Conservation (phyloP, 768 basidiomycete genomes). For the Panaeolus papilionaceus region DNA sequence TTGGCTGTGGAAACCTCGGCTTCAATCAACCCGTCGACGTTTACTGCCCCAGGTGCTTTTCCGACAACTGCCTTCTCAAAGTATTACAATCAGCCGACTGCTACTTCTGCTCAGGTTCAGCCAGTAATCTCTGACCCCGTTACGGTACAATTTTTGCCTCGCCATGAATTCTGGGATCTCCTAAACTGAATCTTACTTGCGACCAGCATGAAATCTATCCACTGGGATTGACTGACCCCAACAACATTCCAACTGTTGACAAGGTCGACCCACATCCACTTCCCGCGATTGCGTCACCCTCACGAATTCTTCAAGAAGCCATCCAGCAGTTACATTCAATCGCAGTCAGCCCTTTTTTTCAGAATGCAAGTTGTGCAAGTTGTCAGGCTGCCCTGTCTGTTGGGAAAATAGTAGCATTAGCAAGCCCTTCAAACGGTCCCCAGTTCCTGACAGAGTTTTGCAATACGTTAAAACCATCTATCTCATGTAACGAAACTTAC, state of each 20-base stretch:
- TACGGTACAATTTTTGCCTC: slow-evolving; percentile 42
- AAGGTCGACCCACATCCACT: slow-evolving; percentile 69
- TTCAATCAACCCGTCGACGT: slow-evolving; percentile 47
- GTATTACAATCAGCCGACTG: slow-evolving; percentile 78
- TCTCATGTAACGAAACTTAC: slow-evolving; percentile 55
- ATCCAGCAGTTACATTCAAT: slow-evolving; percentile 64
- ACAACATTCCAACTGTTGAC: slow-evolving; percentile 62
- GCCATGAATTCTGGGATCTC: not conserved
- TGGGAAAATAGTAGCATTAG: slow-evolving; percentile 69
- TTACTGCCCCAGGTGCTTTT: slow-evolving; percentile 66
- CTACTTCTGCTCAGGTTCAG: slow-evolving; percentile 74
- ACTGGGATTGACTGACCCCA: slow-evolving; percentile 65
- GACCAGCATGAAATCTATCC: slow-evolving; percentile 64
- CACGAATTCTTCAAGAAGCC: slow-evolving; percentile 56
- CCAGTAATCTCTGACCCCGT: slow-evolving; percentile 81
- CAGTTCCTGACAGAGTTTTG: slow-evolving; percentile 64
- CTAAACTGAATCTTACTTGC: not conserved
- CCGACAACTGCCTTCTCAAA: slow-evolving; percentile 67
- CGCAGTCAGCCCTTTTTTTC: slow-evolving; percentile 56
- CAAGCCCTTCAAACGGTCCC: slow-evolving; percentile 66
- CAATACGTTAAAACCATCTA: slow-evolving; percentile 56
- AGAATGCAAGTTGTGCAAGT: slow-evolving; percentile 56
- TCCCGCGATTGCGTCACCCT: slow-evolving; percentile 58
- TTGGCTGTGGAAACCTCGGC: slow-evolving; percentile 22
- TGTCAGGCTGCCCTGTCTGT: slow-evolving; percentile 68